Percentiles rank a stretch among this genome's conserved stretches.
These are phyloP conservation scores for Camellia lanceoleosa DNA, from an alignment of 148 eudicot genomes.

Conservation along the genomic window DNA sequence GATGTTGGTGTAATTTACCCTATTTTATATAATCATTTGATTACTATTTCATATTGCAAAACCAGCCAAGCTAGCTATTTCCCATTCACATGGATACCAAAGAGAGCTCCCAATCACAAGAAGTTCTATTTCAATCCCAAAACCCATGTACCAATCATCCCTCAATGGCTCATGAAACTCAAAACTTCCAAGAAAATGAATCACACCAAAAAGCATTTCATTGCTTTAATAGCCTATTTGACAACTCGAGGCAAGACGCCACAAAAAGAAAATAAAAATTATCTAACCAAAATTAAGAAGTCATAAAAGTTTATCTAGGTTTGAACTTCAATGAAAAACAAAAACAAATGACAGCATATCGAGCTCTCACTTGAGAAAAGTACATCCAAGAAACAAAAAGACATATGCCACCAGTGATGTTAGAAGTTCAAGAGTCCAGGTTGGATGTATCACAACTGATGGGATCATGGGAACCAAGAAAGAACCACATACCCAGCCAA, in stretches of 20 bases:
- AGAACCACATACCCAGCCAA: constrained; percentile 86
- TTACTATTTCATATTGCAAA: not conserved
- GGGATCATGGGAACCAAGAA: constrained; percentile 72
- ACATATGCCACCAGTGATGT: constrained; percentile 68
- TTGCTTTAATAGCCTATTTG: not conserved
- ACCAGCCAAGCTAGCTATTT: not conserved
- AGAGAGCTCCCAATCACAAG: not conserved
- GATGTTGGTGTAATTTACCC: no score
- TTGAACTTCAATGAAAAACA: not conserved
- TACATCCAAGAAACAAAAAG: constrained; percentile 77
- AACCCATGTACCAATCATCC: not conserved
- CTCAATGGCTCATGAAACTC: not conserved
- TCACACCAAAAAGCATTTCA: not conserved
- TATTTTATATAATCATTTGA: not conserved
- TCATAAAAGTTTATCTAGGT: not conserved
- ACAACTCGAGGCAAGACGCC: not conserved
- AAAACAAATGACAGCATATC: not conserved
- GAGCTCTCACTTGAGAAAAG: constrained; percentile 68
- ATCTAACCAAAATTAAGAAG: not conserved
- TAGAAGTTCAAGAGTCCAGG: constrained; percentile 87
- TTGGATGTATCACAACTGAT: constrained; percentile 52
- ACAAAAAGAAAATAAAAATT: not conserved
- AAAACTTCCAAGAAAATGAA: constrained; percentile 3
- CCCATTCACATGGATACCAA: not conserved
- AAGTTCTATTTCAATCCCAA: not conserved